Conservation (phyloP, 306 rosid species). For the Carpinus viminea region DNA sequence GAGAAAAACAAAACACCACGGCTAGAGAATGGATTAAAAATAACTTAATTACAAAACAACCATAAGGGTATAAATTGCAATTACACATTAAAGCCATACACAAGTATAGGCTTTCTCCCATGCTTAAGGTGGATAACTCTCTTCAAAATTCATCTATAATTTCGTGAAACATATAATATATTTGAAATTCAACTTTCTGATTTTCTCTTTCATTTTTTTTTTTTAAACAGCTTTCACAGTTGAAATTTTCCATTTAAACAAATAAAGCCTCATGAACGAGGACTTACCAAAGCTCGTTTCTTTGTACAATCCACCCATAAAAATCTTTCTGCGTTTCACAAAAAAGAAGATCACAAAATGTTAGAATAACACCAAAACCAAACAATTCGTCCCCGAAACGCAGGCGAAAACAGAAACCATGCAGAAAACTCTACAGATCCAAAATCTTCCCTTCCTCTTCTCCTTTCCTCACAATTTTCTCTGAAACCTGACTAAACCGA, state of each 20-base stretch:
- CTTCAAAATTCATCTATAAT: neutral
- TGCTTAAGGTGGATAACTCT: neutral
- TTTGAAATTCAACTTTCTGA: neutral
- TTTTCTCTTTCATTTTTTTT: neutral
- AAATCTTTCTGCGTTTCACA: constrained; percentile 50
- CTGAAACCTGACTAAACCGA: neutral
- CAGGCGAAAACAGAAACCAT: neutral
- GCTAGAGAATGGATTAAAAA: neutral
- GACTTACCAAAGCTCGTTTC: constrained; percentile 59
- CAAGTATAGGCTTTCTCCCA: neutral
- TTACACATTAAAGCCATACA: neutral
- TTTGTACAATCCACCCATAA: constrained; percentile 67
- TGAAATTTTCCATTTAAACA: neutral
- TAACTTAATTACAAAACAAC: neutral
- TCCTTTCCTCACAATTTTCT: neutral
- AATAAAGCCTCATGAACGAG: neutral
- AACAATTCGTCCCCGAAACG: neutral
- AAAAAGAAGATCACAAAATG: neutral
- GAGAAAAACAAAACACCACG: neutral
- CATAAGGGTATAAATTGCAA: neutral
- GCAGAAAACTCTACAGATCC: neutral
- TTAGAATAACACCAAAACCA: neutral
- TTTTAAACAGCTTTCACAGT: neutral
- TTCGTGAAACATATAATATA: neutral
- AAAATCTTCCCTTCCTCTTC: neutral